Evolutionary conservation across 805 yeast species (phyloP).

Genomic region (Teunomyces aglyptinius): DNA sequence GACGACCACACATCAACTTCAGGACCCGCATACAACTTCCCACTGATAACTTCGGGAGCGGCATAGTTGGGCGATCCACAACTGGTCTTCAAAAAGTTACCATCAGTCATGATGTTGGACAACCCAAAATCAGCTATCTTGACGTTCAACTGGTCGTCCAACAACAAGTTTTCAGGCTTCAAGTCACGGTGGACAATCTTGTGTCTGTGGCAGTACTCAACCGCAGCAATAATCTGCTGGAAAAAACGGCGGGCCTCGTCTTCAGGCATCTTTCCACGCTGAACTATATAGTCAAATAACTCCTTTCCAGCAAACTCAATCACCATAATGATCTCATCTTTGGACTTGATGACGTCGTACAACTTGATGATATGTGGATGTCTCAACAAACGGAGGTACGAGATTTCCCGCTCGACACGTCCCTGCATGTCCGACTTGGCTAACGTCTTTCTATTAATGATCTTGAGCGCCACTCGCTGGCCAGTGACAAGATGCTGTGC

Average conservation of each 20-base stretch:
- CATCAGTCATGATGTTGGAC: conserved; percentile 32
- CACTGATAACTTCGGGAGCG: conserved; percentile 31
- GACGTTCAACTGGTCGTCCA: conserved; percentile 29
- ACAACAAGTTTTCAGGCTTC: conserved; percentile 69
- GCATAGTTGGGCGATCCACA: conserved; percentile 33
- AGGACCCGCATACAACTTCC: conserved; percentile 31
- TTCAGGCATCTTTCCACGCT: conserved; percentile 29
- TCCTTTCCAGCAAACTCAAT: conserved; percentile 31
- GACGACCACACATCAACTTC: conserved; percentile 32
- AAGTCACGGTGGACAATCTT: conserved; percentile 61
- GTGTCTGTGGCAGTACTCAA: conserved; percentile 31
- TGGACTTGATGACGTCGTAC: conserved; percentile 30
- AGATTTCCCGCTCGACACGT: conserved; percentile 27
- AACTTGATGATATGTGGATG: conserved; percentile 32
- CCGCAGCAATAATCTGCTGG: conserved; percentile 31
- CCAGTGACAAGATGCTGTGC: conserved; percentile 30
- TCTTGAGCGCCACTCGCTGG: conserved; percentile 28
- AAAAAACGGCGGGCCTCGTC: conserved; percentile 29
- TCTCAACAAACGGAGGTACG: conserved; percentile 27
- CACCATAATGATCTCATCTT: conserved; percentile 31
- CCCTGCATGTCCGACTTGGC: conserved; percentile 33
- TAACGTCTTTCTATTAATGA: conserved; percentile 29
- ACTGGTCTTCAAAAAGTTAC: conserved; percentile 29
- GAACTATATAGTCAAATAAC: conserved; percentile 29
- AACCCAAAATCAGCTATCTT: conserved; percentile 31